Percentiles rank a stretch among this genome's conserved stretches.
phyloP scores from a whole-genome alignment of 2,329 filamentous ascomycete species.

The Aureobasidium leucospermi region DNA sequence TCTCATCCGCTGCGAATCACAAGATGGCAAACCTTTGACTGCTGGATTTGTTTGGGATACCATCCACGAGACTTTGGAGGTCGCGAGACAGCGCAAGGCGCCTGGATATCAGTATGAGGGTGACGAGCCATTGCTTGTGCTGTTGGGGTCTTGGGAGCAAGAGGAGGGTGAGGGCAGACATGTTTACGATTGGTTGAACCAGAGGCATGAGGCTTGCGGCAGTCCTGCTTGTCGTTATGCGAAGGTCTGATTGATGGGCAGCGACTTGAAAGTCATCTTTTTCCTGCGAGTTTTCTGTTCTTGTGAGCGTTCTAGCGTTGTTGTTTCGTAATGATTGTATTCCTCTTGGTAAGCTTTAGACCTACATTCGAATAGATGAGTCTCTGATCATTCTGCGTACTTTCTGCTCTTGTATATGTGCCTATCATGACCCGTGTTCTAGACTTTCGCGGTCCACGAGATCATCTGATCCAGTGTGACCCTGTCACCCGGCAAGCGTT shows the following conservation, averaged over 20 bases:
- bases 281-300: background rate
- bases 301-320: background rate
- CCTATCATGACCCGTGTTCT: background rate
- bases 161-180: slow-evolving; percentile 1
- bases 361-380: background rate
- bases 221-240: slow-evolving; percentile 3
- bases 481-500: background rate
- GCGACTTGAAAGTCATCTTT: background rate
- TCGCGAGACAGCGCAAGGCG: slow-evolving; percentile 7
- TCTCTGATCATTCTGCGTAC: background rate
- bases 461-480: background rate
- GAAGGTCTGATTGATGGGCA: background rate
- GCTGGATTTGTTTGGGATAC: slow-evolving; percentile 10
- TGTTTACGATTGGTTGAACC: slow-evolving; percentile 11
- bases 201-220: slow-evolving; percentile 7
- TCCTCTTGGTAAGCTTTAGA: background rate
- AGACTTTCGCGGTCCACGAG: background rate
- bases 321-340: background rate
- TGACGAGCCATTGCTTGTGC: slow-evolving; percentile 8
- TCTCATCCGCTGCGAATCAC: slow-evolving; percentile 9
- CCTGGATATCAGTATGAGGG: slow-evolving; percentile 9
- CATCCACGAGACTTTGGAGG: slow-evolving; percentile 5
- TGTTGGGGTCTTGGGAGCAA: slow-evolving; percentile 5
- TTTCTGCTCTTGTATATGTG: background rate
- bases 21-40: slow-evolving; percentile 8